A percentile compares a stretch with the other conserved stretches of the same genome.
phyloP scores from a whole-genome alignment of 2,329 filamentous ascomycete species.

The Aspergillus melleus region DNA sequence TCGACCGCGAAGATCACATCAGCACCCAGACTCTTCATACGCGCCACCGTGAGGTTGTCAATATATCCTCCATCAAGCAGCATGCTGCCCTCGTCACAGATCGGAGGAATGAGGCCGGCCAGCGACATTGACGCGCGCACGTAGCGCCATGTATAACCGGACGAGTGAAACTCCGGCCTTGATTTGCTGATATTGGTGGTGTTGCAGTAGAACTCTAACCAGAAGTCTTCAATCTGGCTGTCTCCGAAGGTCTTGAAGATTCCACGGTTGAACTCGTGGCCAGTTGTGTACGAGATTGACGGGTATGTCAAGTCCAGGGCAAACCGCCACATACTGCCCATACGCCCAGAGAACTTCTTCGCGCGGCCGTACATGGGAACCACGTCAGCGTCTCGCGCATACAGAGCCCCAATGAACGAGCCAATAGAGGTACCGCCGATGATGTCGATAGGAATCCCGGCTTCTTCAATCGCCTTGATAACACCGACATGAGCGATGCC shows the following conservation, averaged over 20 bases:
- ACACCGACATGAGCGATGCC: conserved; percentile 92
- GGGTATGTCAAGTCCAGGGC: conserved; percentile 94
- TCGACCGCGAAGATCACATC: conserved; percentile 96
- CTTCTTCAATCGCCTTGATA: conserved; percentile 92
- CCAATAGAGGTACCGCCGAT: conserved; percentile 96
- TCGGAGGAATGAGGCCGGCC: conserved; percentile 84
- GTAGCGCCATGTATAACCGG: conserved; percentile 96
- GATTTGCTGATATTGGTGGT: conserved; percentile 98
- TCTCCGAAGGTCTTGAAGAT: conserved; percentile 99
- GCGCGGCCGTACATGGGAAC: conserved; percentile 95
- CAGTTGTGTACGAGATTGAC: conserved; percentile 93
- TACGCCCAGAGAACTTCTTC: conserved; percentile 97
- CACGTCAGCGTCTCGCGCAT: conserved; percentile 92
- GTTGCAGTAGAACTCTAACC: conserved; percentile 98
- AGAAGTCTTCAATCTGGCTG: conserved; percentile 97
- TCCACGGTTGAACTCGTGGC: conserved; percentile 97
- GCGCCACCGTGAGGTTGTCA: conserved; percentile 92
- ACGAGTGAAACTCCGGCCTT: conserved; percentile 87
- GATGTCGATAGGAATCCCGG: conserved; percentile 92
- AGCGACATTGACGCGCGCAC: conserved; percentile 96
- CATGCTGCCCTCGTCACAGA: conserved; percentile 97
- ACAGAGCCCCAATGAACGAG: conserved; percentile 90
- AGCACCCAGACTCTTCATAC: conserved; percentile 93
- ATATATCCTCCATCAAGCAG: conserved; percentile 94
- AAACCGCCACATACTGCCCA: conserved; percentile 99